A percentile compares a stretch with the other conserved stretches of the same genome.
phyloP scores from a whole-genome alignment of 1,284 basidiomycete species.

The Anthracocystis setariae region DNA sequence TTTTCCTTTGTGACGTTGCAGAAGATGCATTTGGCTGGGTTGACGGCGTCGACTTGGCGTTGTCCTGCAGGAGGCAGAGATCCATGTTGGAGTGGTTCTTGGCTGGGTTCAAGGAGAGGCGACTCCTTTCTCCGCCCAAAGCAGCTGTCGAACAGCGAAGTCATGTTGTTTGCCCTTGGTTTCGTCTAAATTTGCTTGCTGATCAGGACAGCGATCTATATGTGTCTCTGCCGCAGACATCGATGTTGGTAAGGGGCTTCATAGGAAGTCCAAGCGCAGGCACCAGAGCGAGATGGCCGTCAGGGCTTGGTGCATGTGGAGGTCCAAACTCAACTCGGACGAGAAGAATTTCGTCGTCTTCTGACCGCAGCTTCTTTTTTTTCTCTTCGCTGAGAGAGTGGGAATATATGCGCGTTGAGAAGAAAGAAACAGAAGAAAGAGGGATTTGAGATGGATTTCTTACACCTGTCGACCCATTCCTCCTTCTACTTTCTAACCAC shows the following conservation, averaged over 20 bases:
- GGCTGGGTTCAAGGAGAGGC: neutral
- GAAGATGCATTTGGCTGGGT: constrained; percentile 71
- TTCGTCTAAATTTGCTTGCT: neutral
- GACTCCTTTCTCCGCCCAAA: constrained; percentile 11
- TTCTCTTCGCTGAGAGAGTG: neutral
- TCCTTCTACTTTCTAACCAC: constrained; percentile 6
- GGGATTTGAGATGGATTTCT: too few relatives aligned
- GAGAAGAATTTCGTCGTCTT: constrained; percentile 9
- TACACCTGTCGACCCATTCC: neutral
- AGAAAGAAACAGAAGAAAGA: neutral
- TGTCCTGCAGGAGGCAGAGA: constrained; percentile 12
- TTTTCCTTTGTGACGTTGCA: constrained; percentile 73
- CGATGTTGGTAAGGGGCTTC: too few relatives aligned
- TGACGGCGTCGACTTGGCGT: constrained; percentile 28
- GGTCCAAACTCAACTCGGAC: constrained; percentile 1
- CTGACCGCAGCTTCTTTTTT: constrained; percentile 7
- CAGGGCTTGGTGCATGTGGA: constrained; percentile 11
- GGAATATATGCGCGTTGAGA: neutral
- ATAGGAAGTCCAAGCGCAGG: neutral
- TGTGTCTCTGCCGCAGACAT: too few relatives aligned
- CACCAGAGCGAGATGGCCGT: neutral
- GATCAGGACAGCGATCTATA: too few relatives aligned
- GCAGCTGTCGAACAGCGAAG: constrained; percentile 27
- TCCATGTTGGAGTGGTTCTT: neutral
- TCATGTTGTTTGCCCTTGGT: constrained; percentile 7